Evolutionary conservation across 495 filamentous ascomycete genomes (phyloP).

Genomic region (Aspergillus indologenus): DNA sequence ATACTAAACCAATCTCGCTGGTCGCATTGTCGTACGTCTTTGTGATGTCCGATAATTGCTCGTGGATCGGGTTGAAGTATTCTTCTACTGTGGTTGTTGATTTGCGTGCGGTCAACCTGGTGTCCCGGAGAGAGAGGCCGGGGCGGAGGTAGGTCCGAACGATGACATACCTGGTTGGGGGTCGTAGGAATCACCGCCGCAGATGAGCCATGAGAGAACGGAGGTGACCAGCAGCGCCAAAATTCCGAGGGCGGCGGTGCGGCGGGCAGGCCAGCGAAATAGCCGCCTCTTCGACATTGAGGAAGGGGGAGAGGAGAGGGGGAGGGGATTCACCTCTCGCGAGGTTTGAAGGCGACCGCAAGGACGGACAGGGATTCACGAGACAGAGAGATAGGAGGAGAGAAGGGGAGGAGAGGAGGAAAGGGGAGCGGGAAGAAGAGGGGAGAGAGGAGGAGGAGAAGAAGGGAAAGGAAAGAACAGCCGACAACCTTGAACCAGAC

Average conservation of each 20-base stretch:
- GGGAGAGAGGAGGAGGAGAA: background rate
- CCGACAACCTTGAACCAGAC: background rate
- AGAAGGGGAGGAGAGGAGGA: background rate
- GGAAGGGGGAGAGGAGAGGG: background rate
- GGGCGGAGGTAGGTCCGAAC: background rate
- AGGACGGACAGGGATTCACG: background rate
- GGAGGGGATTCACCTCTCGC: conserved; percentile 14
- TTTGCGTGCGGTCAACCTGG: background rate
- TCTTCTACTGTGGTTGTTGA: background rate
- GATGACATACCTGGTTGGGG: conserved; percentile 7
- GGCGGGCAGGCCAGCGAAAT: conserved; percentile 24
- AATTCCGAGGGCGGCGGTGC: conserved; percentile 15
- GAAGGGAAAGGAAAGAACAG: background rate
- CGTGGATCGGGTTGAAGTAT: conserved; percentile 10
- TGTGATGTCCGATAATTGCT: conserved; percentile 20
- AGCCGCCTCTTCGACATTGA: conserved; percentile 21
- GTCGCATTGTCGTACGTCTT: conserved; percentile 14
- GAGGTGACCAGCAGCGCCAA: conserved; percentile 18
- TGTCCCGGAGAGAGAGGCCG: background rate
- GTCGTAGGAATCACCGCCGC: conserved; percentile 6
- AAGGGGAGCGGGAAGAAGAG: background rate
- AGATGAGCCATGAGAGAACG: conserved; percentile 15
- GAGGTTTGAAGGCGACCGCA: background rate
- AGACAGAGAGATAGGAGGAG: background rate
- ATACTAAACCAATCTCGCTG: conserved; percentile 22